A percentile compares a stretch with the other conserved stretches of the same genome.
Evolutionary conservation across 768 basidiomycete genomes (phyloP).

Genomic region (Suillus ampliporus): DNA sequence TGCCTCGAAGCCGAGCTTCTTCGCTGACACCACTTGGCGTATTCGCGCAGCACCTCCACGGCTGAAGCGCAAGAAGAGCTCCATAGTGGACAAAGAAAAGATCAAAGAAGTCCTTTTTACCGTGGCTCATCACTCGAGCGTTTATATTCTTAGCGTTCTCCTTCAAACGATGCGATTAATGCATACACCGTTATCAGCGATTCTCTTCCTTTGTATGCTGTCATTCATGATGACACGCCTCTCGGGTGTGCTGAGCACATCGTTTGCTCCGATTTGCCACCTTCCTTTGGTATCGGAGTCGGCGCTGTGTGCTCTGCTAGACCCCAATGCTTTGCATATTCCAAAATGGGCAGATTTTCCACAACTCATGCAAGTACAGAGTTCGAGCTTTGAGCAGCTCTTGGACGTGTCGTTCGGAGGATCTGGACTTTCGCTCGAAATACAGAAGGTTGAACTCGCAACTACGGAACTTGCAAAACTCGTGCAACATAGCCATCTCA

Average conservation of each 20-base stretch:
- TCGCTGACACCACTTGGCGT: not conserved
- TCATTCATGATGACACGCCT: constrained; percentile 49
- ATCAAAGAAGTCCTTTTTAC: constrained; percentile 26
- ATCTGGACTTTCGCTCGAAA: constrained; percentile 64
- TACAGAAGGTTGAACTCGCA: constrained; percentile 81
- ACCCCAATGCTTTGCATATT: constrained; percentile 2
- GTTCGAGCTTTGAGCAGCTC: constrained; percentile 65
- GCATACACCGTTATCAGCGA: constrained; percentile 58
- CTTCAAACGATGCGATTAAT: constrained; percentile 54
- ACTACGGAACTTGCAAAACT: constrained; percentile 68
- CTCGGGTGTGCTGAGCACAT: constrained; percentile 48
- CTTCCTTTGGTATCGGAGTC: constrained; percentile 62
- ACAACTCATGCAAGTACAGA: constrained; percentile 62
- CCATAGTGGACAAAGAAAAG: constrained; percentile 32
- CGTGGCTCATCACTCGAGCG: constrained; percentile 33
- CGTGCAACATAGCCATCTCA: constrained; percentile 66
- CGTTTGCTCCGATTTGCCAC: constrained; percentile 63
- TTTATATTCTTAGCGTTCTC: constrained; percentile 56
- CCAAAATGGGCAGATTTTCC: constrained; percentile 66
- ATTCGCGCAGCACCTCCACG: constrained; percentile 21
- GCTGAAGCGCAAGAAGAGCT: constrained; percentile 35
- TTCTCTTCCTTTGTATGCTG: constrained; percentile 58
- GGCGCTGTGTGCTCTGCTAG: constrained; percentile 44
- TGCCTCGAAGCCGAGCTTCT: not conserved
- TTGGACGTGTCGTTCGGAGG: constrained; percentile 63